A percentile compares a stretch with the other conserved stretches of the same genome.
phyloP scores from a whole-genome alignment of 164 flowering plant genomes.

The Kalanchoe fedtschenkoi region DNA sequence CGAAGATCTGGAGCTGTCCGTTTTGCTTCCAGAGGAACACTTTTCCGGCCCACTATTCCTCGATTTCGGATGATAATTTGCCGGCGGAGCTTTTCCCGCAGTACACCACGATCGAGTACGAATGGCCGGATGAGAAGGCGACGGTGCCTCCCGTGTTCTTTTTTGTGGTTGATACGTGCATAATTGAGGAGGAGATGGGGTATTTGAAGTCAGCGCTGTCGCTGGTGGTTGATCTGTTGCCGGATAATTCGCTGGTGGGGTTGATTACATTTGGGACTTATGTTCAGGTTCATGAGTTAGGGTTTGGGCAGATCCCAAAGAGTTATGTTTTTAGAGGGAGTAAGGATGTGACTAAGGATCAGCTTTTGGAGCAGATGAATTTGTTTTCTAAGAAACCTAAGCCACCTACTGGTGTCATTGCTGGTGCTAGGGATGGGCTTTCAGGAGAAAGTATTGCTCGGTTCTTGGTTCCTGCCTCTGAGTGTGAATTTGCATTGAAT shows the following conservation, averaged over 20 bases:
- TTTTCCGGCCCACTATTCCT: conserved; percentile 67
- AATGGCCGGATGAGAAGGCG: conserved; percentile 18
- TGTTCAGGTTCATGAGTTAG: conserved; percentile 86
- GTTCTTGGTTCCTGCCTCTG: conserved; percentile 77
- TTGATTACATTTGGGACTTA: conserved; percentile 76
- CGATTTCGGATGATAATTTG: conserved; percentile 62
- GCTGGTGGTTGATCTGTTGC: conserved; percentile 66
- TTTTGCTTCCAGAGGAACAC: conserved; percentile 79
- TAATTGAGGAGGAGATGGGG: conserved; percentile 81
- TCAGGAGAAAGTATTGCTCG: conserved; percentile 61
- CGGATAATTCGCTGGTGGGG: conserved; percentile 72
- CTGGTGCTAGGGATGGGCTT: conserved; percentile 76
- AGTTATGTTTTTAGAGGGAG: conserved; percentile 70
- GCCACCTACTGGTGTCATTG: conserved; percentile 65
- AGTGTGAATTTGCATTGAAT: conserved; percentile 74
- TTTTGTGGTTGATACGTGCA: conserved; percentile 75
- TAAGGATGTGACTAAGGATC: conserved; percentile 69
- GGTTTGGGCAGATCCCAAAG: conserved; percentile 60
- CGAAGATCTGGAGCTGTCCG: conserved; percentile 94
- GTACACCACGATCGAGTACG: conserved; percentile 80
- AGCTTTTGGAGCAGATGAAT: conserved; percentile 71
- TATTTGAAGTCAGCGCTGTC: conserved; percentile 58
- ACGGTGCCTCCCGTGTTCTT: conserved; percentile 44
- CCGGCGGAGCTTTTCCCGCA: conserved; percentile 85
- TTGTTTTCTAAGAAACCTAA: conserved; percentile 67